These are phyloP conservation scores for Potentilla sterilis DNA, from an alignment of 306 rosid genomes.

Conservation along the genomic window DNA sequence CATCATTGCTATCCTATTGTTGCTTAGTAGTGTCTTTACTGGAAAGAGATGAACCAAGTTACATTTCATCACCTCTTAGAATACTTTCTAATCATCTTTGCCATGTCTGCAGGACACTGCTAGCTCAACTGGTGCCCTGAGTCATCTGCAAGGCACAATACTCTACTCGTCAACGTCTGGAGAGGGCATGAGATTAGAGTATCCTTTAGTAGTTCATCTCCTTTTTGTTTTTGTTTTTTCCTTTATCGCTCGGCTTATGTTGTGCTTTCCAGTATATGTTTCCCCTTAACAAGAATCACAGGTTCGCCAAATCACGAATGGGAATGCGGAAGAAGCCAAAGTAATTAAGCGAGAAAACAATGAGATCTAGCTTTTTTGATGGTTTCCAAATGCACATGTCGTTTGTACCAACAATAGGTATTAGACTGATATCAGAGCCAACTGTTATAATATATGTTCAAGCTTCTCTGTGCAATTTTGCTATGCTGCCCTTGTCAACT, in stretches of 20 bases:
- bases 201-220: constrained; percentile 46
- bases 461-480: background rate
- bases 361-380: background rate
- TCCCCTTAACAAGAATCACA: constrained; percentile 60
- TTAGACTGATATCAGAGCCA: background rate
- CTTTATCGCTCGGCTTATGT: background rate
- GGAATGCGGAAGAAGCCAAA: constrained; percentile 83
- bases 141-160: constrained; percentile 76
- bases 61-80: background rate
- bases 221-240: background rate
- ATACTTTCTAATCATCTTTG: background rate
- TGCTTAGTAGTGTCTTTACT: too few relatives aligned
- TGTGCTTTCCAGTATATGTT: background rate
- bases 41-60: too few relatives aligned
- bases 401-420: background rate
- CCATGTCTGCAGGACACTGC: constrained; percentile 55
- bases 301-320: constrained; percentile 92
- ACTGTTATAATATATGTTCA: background rate
- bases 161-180: constrained; percentile 71
- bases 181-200: constrained; percentile 93
- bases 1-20: background rate
- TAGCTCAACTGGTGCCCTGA: constrained; percentile 65
- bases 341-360: constrained; percentile 25
- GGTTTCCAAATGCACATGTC: background rate
- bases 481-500: background rate